Base-by-base conservation (phyloP, 495 filamentous ascomycete species). In the Choiromyces venosus region DNA sequence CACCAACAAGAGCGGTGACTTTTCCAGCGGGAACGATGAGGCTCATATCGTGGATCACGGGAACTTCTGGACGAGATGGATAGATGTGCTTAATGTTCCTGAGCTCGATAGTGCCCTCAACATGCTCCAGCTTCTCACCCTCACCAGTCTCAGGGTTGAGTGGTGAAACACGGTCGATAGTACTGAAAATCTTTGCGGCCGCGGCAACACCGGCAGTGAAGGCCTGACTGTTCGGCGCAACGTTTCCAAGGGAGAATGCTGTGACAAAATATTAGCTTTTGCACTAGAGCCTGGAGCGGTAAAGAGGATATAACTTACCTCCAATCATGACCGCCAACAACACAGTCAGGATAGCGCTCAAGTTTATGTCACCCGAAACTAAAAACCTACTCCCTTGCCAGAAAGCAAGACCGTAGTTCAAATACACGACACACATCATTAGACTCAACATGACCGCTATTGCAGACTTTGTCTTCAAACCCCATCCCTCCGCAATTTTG, bases 351-450 rank as follows among this genome's bases (percentile, higher is more conserved):
- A 93, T 83, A 39, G 76, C 82, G 66, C 84, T 83, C 25, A 89
- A 81, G 37, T 37, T 42, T 36, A 91, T 85, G n/a, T 89, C 86
- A 2, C 89, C 89, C 12, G 86, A 80, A 0, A 93, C 89, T 9
- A 96, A 80, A 82, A 89, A 97, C 65, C 88, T 86, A 72, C 91
- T 93, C 16, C 95, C 95, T 86, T 93, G 91, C 95, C 95, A 99
- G 84, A 98, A 99, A 46, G 93, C 90, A 46, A 99, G 87, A 40
- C 91, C 92, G 77, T 97, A 97, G 82, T 94, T 96, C 52, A 94
- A 82, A 79, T 93, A 97, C 73, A 98, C 87, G 70, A 94, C 84
- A 71, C 86, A 84, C 85, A 97, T 92, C 89, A 97, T 91, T 61
- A 85, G 84, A 65, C 89, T 92, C 52, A 99, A 84, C 92, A 97